Percentiles rank a stretch among this genome's conserved stretches.
Conservation (phyloP, 1,284 basidiomycete genomes). For the Marasmius fiardii region DNA sequence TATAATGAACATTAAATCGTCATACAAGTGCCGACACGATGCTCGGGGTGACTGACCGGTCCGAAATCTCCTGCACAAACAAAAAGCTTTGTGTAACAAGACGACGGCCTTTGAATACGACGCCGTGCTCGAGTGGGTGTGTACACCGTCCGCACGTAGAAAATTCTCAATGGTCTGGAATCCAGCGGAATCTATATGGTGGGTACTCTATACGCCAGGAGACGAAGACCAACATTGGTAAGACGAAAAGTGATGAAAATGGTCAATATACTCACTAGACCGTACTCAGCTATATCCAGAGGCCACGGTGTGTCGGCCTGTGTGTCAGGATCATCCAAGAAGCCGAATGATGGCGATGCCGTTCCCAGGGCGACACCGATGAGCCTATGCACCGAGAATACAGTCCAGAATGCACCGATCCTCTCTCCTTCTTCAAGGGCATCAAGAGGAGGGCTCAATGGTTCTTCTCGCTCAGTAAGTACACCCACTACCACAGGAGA, state of each 20-base stretch:
- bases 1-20: neutral
- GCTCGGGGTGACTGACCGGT: constrained; percentile 5
- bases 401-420: constrained; percentile 34
- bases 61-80: constrained; percentile 5
- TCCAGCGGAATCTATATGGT: neutral
- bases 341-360: constrained; percentile 17
- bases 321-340: constrained; percentile 13
- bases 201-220: neutral
- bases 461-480: neutral
- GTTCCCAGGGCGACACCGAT: constrained; percentile 26
- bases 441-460: constrained; percentile 5
- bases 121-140: neutral
- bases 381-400: constrained; percentile 28
- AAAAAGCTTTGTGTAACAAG: constrained; percentile 4
- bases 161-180: constrained; percentile 9
- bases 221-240: neutral
- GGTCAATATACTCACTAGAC: constrained; percentile 16
- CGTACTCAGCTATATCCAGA: constrained; percentile 23
- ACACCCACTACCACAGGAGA: constrained; percentile 1
- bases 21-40: neutral
- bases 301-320: constrained; percentile 35
- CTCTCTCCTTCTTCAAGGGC: constrained; percentile 34
- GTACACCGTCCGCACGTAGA: neutral
- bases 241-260: no score
- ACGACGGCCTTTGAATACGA: constrained; percentile 8